Percentiles rank a stretch among this genome's conserved stretches.
These are phyloP conservation scores for Erodium moschatum DNA, from an alignment of 441 rosid species.

Conservation along the genomic window DNA sequence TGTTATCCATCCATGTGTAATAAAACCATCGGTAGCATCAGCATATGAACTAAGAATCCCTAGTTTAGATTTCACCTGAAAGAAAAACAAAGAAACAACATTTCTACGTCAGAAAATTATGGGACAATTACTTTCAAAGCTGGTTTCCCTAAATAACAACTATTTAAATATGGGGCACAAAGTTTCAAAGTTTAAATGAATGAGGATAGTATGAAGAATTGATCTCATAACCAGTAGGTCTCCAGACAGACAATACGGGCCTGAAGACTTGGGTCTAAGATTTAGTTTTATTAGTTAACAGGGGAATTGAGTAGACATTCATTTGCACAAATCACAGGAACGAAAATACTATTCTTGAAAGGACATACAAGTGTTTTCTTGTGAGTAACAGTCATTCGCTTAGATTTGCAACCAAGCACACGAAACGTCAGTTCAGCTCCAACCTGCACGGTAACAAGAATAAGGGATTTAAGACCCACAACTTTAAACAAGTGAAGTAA, in stretches of 20 bases:
- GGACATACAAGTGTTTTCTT: slow-evolving; percentile 88
- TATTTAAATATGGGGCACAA: not conserved
- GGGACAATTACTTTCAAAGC: not conserved
- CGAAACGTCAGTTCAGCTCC: slow-evolving; percentile 87
- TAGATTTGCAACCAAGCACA: slow-evolving; percentile 94
- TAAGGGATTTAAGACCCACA: slow-evolving; percentile 8
- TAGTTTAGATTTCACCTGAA: slow-evolving; percentile 88
- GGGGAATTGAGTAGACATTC: slow-evolving; percentile 12
- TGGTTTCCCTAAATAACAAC: not conserved
- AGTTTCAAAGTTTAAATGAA: slow-evolving; percentile 1
- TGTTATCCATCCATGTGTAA: slow-evolving; percentile 96
- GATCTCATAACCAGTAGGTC: not conserved
- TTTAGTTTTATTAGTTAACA: not conserved
- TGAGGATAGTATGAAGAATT: not conserved
- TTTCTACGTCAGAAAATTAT: slow-evolving; percentile 16
- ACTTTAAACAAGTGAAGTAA: slow-evolving; percentile 1
- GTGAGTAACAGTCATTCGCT: slow-evolving; percentile 92
- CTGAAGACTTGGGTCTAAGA: not conserved
- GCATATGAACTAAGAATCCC: slow-evolving; percentile 72
- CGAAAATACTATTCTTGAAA: slow-evolving; percentile 13
- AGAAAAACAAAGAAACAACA: slow-evolving; percentile 22
- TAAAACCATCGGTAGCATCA: slow-evolving; percentile 74
- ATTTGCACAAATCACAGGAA: slow-evolving; percentile 18
- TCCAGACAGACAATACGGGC: not conserved
- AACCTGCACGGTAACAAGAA: slow-evolving; percentile 41